A percentile compares a stretch with the other conserved stretches of the same genome.
phyloP scores from a whole-genome alignment of 371 early-diverging fungal species.

The Mucor plumbeus region DNA sequence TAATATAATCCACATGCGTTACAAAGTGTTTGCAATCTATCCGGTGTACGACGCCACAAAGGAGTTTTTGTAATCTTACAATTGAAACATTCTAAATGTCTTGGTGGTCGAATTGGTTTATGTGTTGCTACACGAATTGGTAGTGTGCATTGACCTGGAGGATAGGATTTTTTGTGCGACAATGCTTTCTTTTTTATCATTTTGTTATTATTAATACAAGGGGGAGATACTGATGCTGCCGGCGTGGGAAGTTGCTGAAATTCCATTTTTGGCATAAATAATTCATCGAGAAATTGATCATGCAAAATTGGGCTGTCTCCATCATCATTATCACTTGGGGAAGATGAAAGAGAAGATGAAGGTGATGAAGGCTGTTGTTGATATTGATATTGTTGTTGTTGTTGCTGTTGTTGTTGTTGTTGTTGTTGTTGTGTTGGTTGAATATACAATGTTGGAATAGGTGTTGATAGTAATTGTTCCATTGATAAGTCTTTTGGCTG shows the following conservation, averaged over 20 bases:
- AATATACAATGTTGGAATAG: slow-evolving; percentile 17
- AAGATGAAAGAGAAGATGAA: slow-evolving; percentile 2
- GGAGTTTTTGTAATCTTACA: slow-evolving; percentile 80
- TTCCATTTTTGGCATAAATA: slow-evolving; percentile 8
- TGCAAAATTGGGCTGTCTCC: slow-evolving; percentile 4
- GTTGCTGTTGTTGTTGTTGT: not conserved
- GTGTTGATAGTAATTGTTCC: slow-evolving; percentile 10
- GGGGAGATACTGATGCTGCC: not conserved
- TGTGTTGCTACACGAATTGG: slow-evolving; percentile 16
- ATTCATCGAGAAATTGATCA: slow-evolving; percentile 9
- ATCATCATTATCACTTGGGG: not conserved
- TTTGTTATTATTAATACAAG: not conserved
- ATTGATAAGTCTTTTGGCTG: slow-evolving; percentile 6
- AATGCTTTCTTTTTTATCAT: not conserved
- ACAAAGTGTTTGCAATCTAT: slow-evolving; percentile 75
- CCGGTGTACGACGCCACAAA: slow-evolving; percentile 81
- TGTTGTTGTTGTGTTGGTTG: not conserved
- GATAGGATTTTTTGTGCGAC: not conserved
- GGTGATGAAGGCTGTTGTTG: slow-evolving; percentile 3
- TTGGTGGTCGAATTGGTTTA: slow-evolving; percentile 2
- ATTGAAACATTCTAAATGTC: slow-evolving; percentile 76
- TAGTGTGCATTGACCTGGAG: slow-evolving; percentile 16
- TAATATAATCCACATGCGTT: slow-evolving; percentile 85
- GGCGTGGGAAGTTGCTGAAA: slow-evolving; percentile 10
- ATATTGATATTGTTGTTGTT: not conserved